Evolutionary conservation across 1,139 yeast genomes (phyloP).

Genomic region (Yamadazyma songkhlaensis): DNA sequence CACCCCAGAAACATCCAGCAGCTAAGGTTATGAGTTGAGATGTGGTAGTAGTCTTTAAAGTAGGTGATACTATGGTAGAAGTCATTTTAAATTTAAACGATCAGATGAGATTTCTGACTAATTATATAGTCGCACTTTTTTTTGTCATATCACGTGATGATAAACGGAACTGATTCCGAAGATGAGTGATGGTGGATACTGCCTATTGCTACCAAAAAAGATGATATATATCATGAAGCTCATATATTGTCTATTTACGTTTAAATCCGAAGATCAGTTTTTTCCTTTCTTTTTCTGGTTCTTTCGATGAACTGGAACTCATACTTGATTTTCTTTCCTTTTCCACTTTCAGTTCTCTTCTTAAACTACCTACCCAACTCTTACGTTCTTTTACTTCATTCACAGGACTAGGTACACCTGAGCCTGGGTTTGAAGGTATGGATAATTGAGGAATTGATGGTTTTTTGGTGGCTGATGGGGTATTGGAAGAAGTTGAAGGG

Average conservation of each 20-base stretch:
- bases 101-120: slow-evolving; percentile 1
- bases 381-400: slow-evolving; percentile 31
- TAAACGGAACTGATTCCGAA: not conserved
- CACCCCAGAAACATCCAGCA: slow-evolving; percentile 96
- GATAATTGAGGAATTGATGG: slow-evolving; percentile 5
- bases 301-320: slow-evolving; percentile 13
- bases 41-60: slow-evolving; percentile 32
- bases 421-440: not conserved
- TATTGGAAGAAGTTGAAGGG: slow-evolving; percentile 1
- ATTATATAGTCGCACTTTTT: not conserved
- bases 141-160: slow-evolving; percentile 4
- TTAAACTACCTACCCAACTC: slow-evolving; percentile 42
- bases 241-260: slow-evolving; percentile 17
- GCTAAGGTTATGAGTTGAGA: slow-evolving; percentile 61
- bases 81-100: slow-evolving; percentile 3
- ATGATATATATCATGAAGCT: too few species aligned
- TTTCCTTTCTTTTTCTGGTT: slow-evolving; percentile 21
- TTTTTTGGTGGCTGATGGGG: slow-evolving; percentile 1
- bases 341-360: slow-evolving; percentile 29
- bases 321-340: slow-evolving; percentile 17
- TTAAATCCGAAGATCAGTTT: slow-evolving; percentile 42
- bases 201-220: too few species aligned
- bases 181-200: not conserved
- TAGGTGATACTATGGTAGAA: slow-evolving; percentile 30
- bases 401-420: slow-evolving; percentile 3